Percentiles rank a stretch among this genome's conserved stretches.
Evolutionary conservation across 441 rosid genomes (phyloP).

Genomic region (Pelargonium exstipulatum): DNA sequence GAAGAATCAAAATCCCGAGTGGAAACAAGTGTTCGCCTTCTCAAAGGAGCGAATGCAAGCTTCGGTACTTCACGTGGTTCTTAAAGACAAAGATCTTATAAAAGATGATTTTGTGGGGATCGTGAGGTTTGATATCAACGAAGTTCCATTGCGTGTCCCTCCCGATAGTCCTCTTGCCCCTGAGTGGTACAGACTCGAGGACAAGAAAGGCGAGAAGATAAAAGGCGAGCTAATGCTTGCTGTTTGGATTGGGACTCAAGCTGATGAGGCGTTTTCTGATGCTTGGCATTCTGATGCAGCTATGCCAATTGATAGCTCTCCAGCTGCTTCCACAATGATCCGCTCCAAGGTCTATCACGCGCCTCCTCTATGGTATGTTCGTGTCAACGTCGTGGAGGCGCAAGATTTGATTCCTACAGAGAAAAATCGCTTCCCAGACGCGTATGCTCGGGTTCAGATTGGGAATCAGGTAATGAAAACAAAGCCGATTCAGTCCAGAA

Average conservation of each 20-base stretch:
- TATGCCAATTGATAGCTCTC: slow-evolving; percentile 55
- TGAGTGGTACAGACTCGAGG: slow-evolving; percentile 79
- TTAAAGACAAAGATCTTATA: slow-evolving; percentile 78
- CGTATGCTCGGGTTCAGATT: slow-evolving; percentile 73
- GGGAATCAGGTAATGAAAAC: slow-evolving; percentile 84
- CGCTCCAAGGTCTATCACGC: slow-evolving; percentile 94
- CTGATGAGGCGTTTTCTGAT: slow-evolving; percentile 90
- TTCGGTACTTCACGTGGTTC: slow-evolving; percentile 63
- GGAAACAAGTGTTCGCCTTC: slow-evolving; percentile 95
- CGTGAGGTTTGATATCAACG: slow-evolving; percentile 69
- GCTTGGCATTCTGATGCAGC: slow-evolving; percentile 99
- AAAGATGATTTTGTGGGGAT: slow-evolving; percentile 81
- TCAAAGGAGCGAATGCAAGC: slow-evolving; percentile 94
- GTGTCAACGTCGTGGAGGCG: slow-evolving; percentile 78
- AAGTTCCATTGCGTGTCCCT: slow-evolving; percentile 79
- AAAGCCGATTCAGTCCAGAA: slow-evolving; percentile 69
- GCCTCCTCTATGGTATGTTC: slow-evolving; percentile 84
- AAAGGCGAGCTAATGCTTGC: slow-evolving; percentile 97
- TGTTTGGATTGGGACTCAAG: slow-evolving; percentile 96
- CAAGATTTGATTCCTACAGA: slow-evolving; percentile 77
- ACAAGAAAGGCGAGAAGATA: slow-evolving; percentile 77
- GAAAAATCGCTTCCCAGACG: slow-evolving; percentile 73
- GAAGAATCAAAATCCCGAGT: slow-evolving; percentile 77
- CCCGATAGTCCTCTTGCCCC: slow-evolving; percentile 97
- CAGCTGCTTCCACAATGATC: slow-evolving; percentile 46